Base-by-base conservation (phyloP, 306 rosid species). In the Bauhinia variegata region DNA sequence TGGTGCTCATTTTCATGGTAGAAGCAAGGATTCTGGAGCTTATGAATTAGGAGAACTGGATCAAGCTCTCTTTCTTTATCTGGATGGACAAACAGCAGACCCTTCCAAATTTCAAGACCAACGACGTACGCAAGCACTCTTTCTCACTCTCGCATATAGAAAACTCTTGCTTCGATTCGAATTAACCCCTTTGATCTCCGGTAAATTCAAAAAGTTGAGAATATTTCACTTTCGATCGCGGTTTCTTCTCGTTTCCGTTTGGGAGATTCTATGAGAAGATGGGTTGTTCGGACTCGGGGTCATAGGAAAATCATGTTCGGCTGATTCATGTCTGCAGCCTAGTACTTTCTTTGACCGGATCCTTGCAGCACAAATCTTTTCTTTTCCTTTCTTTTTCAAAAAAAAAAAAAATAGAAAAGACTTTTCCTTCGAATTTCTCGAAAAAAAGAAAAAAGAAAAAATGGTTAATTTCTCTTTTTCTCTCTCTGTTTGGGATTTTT, bases 1-100 rank as follows among this genome's bases (percentile, higher is more conserved):
- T n/a, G n/a, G 28, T 23, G 28, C 28, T 23, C 5, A 28, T 18
- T 65, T 16, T 30, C 2, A 17, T 56, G 10, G 52, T 72, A 85
- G 96, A 73, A 75, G 70, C 83, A 90, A 88, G 81, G 99, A 90
- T 54, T 72, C 78, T 0, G 96, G 86, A 63, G 83, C 86, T 52
- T 88, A 89, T 83, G 99, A 90, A 78, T 72, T 95, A 75, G 95
- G 95, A 2, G 99, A 95, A 70, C 65, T 95, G 61, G 99, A 95
- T 80, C 99, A 85, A 82, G 96, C 96, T 1, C 88, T 90, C 68
- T 90, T 95, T 79, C 92, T 85, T 16, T 95, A 95, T 63, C 85
- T 90, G n/a, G 96, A 90, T 75, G 97, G 92, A 76, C 95, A 87
- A 59, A 70, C 82, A 31, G 71, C 82, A 31, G 83, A 83, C 60